Percentiles rank a stretch among this genome's conserved stretches.
These are phyloP conservation scores for Rhytidiadelphus loreus DNA, from an alignment of 225 moss, liverwort and hornwort species.

Conservation along the genomic window DNA sequence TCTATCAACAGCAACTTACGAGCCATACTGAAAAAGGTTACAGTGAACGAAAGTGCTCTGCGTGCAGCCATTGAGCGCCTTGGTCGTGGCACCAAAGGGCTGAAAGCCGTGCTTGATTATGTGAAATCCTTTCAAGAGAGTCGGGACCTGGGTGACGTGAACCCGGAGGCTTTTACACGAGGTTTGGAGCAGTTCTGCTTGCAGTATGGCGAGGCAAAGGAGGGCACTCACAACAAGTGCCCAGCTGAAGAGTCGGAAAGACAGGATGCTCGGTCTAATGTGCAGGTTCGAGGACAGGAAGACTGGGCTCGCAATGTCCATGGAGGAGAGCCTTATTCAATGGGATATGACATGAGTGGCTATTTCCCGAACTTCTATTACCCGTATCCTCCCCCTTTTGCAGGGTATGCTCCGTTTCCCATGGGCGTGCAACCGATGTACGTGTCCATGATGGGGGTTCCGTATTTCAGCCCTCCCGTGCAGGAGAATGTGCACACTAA, in stretches of 20 bases:
- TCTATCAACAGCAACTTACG: background rate
- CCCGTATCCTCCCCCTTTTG: conserved; percentile 23
- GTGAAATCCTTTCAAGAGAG: conserved; percentile 16
- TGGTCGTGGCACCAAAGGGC: conserved; percentile 20
- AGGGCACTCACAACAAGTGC: background rate
- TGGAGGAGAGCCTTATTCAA: background rate
- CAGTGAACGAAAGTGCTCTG: conserved; percentile 12
- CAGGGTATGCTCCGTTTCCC: conserved; percentile 6
- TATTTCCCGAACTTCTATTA: conserved; percentile 26
- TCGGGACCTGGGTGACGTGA: background rate
- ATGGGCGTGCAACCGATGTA: conserved; percentile 24
- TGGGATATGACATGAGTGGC: background rate
- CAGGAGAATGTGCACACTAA: background rate
- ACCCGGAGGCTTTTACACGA: conserved; percentile 2
- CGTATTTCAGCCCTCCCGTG: background rate
- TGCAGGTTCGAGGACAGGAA: background rate
- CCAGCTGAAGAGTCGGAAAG: background rate
- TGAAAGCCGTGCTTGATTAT: conserved; percentile 11
- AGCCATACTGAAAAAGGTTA: conserved; percentile 11
- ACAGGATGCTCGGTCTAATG: background rate
- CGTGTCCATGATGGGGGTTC: conserved; percentile 15
- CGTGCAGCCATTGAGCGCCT: conserved; percentile 13
- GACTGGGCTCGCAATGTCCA: background rate
- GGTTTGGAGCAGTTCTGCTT: conserved; percentile 20
- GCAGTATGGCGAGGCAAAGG: background rate